phyloP scores from a whole-genome alignment of 2,329 filamentous ascomycete species.

The Dryadomyces quercivorus region DNA sequence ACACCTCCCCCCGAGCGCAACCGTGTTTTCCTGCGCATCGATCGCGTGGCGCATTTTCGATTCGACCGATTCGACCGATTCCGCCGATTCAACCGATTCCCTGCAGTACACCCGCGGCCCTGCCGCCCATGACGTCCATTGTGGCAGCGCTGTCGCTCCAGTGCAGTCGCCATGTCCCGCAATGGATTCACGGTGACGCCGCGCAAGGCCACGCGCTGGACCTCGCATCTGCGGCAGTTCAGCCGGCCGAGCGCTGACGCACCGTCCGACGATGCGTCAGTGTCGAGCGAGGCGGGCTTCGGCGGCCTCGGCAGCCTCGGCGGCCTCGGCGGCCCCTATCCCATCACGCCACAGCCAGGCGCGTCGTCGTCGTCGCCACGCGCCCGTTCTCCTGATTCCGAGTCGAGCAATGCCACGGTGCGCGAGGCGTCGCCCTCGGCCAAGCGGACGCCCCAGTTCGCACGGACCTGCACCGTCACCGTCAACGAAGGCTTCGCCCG shows the following conservation, averaged over 20 bases:
- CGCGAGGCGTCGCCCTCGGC: constrained; percentile 16
- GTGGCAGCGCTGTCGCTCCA: neutral
- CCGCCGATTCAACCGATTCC: neutral
- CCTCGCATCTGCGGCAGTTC: constrained; percentile 39
- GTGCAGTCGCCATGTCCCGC: constrained; percentile 23
- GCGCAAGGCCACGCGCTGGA: constrained; percentile 36
- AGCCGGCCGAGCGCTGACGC: constrained; percentile 33
- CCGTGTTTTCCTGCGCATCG: neutral
- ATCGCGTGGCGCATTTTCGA: neutral
- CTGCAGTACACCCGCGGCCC: neutral
- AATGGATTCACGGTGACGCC: constrained; percentile 29
- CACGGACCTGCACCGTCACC: constrained; percentile 40
- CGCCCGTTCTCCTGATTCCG: constrained; percentile 32
- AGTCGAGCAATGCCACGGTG: constrained; percentile 37
- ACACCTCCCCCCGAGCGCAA: neutral
- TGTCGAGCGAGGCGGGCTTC: neutral
- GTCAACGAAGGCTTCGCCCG: constrained; percentile 64
- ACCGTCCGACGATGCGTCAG: neutral
- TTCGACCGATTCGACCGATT: neutral
- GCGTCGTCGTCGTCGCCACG: constrained; percentile 20
- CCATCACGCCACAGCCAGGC: neutral
- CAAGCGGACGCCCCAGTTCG: constrained; percentile 18
- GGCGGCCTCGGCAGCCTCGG: neutral
- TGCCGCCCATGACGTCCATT: constrained; percentile 1
- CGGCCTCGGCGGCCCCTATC: neutral